Evolutionary conservation across 371 early-diverging fungal genomes (phyloP), one percentile per base, ranked within the genome.

Genomic region (Scutellospora calospora): DNA sequence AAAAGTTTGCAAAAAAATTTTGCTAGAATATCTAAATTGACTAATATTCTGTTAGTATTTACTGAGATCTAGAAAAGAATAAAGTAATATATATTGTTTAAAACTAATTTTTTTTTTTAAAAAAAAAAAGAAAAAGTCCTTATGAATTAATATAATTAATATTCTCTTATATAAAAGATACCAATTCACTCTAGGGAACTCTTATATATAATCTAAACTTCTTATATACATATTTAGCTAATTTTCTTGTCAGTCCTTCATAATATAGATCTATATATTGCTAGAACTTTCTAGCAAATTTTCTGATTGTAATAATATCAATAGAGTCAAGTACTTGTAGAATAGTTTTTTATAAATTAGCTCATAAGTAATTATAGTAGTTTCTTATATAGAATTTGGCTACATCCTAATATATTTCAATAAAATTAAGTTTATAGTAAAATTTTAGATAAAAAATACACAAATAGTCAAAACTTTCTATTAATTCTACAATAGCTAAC

Each of bases 361-460:
- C n/a, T n/a, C n/a, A n/a, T n/a, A n/a, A n/a, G n/a, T n/a, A n/a
- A n/a, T n/a, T 6, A 38, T 6, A 38, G 38, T 38, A 6, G 38
- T 38, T 38, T 38, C 38, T 38, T 38, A 6, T 38, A 38, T 38
- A 38, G 38, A 38, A 38, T 76, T 76, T 76, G 12, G 76, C 76
- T 31, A 16, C 16, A 51, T n/a, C 38, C 76, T 5, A 76, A 38
- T 76, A 76, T 38, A 29, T 57, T n/a, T n/a, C n/a, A n/a, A n/a
- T n/a, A n/a, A n/a, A n/a, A n/a, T n/a, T n/a, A n/a, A n/a, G n/a
- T n/a, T 74, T 33, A 57, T 25, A 74, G 33, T 74, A 25, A 38
- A 4, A 38, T 82, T 83, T 20, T 6, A 54, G 79, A 45, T 81
- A 79, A 25, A 74, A 49, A 14, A 66, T 57, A 49, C 69, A 60